A percentile compares a stretch with the other conserved stretches of the same genome.
Evolutionary conservation across 1,284 basidiomycete genomes (phyloP).

Genomic region (Melampsora americana): DNA sequence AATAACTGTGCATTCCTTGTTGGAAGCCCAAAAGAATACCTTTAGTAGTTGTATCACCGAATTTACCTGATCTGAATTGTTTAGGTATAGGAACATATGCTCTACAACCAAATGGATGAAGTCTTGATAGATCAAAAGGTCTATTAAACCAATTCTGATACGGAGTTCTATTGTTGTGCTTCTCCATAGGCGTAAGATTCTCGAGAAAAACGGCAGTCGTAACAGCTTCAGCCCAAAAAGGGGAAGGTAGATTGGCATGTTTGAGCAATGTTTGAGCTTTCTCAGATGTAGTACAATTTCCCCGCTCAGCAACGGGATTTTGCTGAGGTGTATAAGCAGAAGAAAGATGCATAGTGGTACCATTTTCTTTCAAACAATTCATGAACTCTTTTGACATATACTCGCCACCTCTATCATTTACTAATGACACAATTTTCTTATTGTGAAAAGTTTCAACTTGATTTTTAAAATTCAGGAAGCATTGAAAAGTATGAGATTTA

Average conservation of each 20-base stretch:
- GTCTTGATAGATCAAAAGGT: not conserved
- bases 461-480: no score
- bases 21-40: constrained; percentile 11
- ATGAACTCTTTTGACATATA: no score
- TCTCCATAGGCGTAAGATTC: constrained; percentile 6
- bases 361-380: no score
- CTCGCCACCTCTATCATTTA: no score
- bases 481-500: no score
- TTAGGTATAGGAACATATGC: no score
- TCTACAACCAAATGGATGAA: constrained; percentile 18
- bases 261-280: not conserved
- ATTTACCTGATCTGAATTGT: not conserved
- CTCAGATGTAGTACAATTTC: not conserved
- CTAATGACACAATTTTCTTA: no score
- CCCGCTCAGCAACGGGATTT: no score
- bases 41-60: not conserved
- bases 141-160: not conserved
- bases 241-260: not conserved
- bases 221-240: constrained; percentile 6
- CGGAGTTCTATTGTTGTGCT: not conserved
- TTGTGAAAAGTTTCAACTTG: no score
- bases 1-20: constrained; percentile 11
- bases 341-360: no score
- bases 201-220: not conserved
- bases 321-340: no score